Evolutionary conservation across 345 rosid genomes (phyloP).

Genomic region (Boechera stricta): DNA sequence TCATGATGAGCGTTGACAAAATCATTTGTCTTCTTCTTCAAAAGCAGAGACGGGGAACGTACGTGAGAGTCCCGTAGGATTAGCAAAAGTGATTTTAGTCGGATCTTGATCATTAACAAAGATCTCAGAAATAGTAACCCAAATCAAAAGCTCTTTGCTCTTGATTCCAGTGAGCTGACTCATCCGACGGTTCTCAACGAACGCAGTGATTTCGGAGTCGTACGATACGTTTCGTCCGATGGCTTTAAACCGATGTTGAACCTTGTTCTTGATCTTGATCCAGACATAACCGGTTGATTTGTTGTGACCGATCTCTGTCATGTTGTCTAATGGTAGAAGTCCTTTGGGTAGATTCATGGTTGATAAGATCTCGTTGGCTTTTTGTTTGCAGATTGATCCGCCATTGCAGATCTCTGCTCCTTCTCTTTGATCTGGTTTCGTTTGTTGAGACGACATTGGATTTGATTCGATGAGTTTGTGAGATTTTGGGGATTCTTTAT

Average conservation of each 20-base stretch:
- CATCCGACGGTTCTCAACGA: constrained; percentile 60
- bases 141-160: constrained; percentile 62
- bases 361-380: constrained; percentile 50
- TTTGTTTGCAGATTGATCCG: constrained; percentile 54
- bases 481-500: neutral
- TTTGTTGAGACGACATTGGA: constrained; percentile 41
- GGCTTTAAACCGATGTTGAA: constrained; percentile 49
- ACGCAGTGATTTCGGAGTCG: constrained; percentile 59
- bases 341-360: constrained; percentile 59
- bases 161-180: constrained; percentile 55
- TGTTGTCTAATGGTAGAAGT: constrained; percentile 59
- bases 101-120: constrained; percentile 43
- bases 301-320: constrained; percentile 62
- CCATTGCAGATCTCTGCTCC: constrained; percentile 61
- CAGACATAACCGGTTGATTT: constrained; percentile 63
- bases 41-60: constrained; percentile 65
- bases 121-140: constrained; percentile 65
- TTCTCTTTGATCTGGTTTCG: constrained; percentile 46
- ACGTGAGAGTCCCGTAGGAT: constrained; percentile 55
- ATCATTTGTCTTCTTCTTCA: constrained; percentile 40
- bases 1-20: constrained; percentile 20
- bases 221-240: constrained; percentile 55
- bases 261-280: constrained; percentile 58
- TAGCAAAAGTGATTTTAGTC: constrained; percentile 55
- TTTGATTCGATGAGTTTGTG: constrained; percentile 4